Percentiles rank a stretch among this genome's conserved stretches.
phyloP scores from a whole-genome alignment of 306 rosid species.

The Prosopis cineraria region DNA sequence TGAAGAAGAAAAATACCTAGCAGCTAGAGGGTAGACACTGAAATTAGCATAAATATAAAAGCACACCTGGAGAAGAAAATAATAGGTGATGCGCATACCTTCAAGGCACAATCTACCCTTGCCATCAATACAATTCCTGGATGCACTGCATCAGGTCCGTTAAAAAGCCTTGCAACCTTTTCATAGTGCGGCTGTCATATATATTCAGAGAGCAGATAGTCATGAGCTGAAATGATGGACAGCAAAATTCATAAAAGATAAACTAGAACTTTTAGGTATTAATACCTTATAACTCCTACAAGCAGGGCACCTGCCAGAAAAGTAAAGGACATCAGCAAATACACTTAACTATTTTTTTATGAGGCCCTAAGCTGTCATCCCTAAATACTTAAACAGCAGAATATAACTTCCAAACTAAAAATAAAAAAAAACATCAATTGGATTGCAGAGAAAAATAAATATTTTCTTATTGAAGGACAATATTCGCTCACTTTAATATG shows the following conservation, averaged over 20 bases:
- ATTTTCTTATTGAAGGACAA: background rate
- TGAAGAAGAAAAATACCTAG: background rate
- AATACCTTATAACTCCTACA: constrained; percentile 96
- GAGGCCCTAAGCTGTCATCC: no score
- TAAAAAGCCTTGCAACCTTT: constrained; percentile 95
- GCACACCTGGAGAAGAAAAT: background rate
- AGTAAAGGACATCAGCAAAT: constrained; percentile 28
- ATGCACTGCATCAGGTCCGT: constrained; percentile 94
- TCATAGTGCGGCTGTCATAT: constrained; percentile 91
- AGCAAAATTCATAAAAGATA: background rate
- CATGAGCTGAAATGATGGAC: constrained; percentile 14
- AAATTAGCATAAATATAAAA: constrained; percentile 6
- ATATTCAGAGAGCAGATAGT: constrained; percentile 20
- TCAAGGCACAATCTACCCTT: constrained; percentile 87
- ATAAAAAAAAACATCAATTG: background rate
- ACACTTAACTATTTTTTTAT: no score
- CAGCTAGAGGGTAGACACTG: background rate
- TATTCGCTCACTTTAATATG: constrained; percentile 8
- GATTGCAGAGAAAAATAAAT: background rate
- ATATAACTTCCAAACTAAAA: background rate
- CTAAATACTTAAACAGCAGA: constrained; percentile 5
- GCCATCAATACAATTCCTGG: constrained; percentile 88
- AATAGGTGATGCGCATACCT: constrained; percentile 55
- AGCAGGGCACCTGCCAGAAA: constrained; percentile 92
- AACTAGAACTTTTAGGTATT: constrained; percentile 12